phyloP scores from a whole-genome alignment of 768 basidiomycete species.

The Suillus paluster region DNA sequence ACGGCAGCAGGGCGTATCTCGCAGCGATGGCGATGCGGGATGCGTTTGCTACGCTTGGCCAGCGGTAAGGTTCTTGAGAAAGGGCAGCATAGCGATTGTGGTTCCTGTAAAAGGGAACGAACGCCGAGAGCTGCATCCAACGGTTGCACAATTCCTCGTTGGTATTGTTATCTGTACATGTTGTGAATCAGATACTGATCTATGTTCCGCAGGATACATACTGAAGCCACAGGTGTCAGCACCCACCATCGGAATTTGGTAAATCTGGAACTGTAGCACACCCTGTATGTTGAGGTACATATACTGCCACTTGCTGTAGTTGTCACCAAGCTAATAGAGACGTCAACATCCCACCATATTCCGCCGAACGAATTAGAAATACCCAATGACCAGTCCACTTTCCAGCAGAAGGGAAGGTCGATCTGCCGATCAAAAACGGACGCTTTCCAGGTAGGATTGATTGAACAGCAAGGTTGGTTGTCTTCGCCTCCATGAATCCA shows the following conservation, averaged over 20 bases:
- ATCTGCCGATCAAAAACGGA: constrained; percentile 73
- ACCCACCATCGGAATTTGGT: constrained; percentile 84
- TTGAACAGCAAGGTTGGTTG: constrained; percentile 63
- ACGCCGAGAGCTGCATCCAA: too few species aligned
- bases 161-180: background rate
- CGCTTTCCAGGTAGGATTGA: constrained; percentile 59
- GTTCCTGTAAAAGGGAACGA: too few species aligned
- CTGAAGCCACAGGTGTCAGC: constrained; percentile 60
- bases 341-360: background rate
- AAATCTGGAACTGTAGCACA: constrained; percentile 81
- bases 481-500: constrained; percentile 72
- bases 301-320: constrained; percentile 76
- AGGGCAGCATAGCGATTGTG: too few species aligned
- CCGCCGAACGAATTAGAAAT: constrained; percentile 11
- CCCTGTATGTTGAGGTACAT: constrained; percentile 75
- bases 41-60: too few species aligned
- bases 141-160: too few species aligned
- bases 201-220: constrained; percentile 13
- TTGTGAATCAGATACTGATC: background rate
- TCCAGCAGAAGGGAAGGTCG: constrained; percentile 70
- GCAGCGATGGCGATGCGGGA: too few species aligned
- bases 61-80: too few species aligned
- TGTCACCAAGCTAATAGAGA: constrained; percentile 66
- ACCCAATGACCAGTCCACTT: constrained; percentile 79
- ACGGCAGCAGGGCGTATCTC: too few species aligned